Percentiles rank a stretch among this genome's conserved stretches.
Evolutionary conservation across 2,329 filamentous ascomycete species (phyloP).

Genomic region (Alternaria ventricosa): DNA sequence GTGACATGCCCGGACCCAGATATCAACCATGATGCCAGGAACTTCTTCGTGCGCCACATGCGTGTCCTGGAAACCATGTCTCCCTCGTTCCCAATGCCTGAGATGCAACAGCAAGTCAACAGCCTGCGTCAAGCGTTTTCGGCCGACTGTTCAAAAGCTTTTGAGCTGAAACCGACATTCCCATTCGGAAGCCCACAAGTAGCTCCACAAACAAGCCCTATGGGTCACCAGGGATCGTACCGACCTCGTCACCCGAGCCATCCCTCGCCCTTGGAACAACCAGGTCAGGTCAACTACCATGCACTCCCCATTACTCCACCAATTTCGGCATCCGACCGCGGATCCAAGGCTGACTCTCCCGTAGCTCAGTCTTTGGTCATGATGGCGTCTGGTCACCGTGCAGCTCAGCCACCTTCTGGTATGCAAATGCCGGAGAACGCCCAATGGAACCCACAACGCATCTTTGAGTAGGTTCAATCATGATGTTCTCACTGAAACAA

Average conservation of each 20-base stretch:
- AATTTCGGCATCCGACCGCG: slow-evolving; percentile 73
- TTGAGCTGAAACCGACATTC: slow-evolving; percentile 86
- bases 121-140: slow-evolving; percentile 90
- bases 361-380: slow-evolving; percentile 74
- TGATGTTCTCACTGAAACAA: not conserved
- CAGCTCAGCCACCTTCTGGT: slow-evolving; percentile 56
- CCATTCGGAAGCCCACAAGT: slow-evolving; percentile 80
- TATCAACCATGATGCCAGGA: slow-evolving; percentile 80
- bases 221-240: slow-evolving; percentile 59
- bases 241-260: slow-evolving; percentile 58
- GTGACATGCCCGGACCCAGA: slow-evolving; percentile 92
- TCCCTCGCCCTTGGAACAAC: slow-evolving; percentile 58
- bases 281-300: slow-evolving; percentile 69
- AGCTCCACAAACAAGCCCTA: slow-evolving; percentile 67
- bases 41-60: slow-evolving; percentile 94
- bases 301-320: slow-evolving; percentile 79
- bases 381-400: slow-evolving; percentile 67
- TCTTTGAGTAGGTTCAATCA: slow-evolving; percentile 78
- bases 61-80: slow-evolving; percentile 87
- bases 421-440: slow-evolving; percentile 69
- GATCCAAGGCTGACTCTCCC: slow-evolving; percentile 79
- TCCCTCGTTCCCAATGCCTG: slow-evolving; percentile 82
- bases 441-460: slow-evolving; percentile 83
- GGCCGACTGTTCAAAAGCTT: slow-evolving; percentile 80
- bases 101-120: slow-evolving; percentile 89